A percentile compares a stretch with the other conserved stretches of the same genome.
Evolutionary conservation across 768 basidiomycete genomes (phyloP).

Genomic region (Pholiota molesta): DNA sequence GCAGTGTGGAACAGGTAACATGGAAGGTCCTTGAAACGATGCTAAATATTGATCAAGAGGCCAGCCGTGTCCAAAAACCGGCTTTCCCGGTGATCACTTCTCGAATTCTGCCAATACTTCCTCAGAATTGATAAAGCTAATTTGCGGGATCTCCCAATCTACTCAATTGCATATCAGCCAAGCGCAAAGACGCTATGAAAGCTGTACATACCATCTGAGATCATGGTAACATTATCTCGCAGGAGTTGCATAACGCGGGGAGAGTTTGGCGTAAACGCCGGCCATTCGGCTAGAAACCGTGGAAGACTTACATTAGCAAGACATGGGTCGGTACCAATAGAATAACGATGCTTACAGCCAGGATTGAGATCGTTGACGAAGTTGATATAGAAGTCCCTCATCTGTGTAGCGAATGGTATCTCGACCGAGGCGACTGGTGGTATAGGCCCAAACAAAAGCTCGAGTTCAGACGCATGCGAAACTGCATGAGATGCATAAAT

Average conservation of each 20-base stretch:
- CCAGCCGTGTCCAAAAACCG: not conserved
- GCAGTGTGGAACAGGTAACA: not conserved
- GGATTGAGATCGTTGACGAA: conserved; percentile 61
- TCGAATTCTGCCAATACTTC: conserved; percentile 47
- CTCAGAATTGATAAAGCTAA: conserved; percentile 42
- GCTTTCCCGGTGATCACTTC: conserved; percentile 32
- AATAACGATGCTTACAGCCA: conserved; percentile 43
- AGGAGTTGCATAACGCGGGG: conserved; percentile 50
- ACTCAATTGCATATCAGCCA: not conserved
- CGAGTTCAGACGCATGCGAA: conserved; percentile 51
- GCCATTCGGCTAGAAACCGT: conserved; percentile 37
- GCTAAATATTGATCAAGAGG: not conserved
- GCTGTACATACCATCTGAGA: conserved; percentile 49
- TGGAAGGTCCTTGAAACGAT: not conserved
- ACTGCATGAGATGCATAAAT: conserved; percentile 31
- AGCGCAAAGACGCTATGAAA: not conserved
- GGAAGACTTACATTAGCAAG: not conserved
- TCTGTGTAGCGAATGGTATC: conserved; percentile 45
- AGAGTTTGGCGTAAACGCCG: conserved; percentile 37
- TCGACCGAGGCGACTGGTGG: conserved; percentile 41
- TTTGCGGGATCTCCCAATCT: conserved; percentile 49
- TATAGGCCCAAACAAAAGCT: conserved; percentile 51
- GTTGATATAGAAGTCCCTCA: conserved; percentile 57
- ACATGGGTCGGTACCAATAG: conserved; percentile 13
- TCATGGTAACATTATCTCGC: conserved; percentile 54